Conservation (phyloP, 73 alveolate genomes). For the Tetrahymena thermophila region DNA sequence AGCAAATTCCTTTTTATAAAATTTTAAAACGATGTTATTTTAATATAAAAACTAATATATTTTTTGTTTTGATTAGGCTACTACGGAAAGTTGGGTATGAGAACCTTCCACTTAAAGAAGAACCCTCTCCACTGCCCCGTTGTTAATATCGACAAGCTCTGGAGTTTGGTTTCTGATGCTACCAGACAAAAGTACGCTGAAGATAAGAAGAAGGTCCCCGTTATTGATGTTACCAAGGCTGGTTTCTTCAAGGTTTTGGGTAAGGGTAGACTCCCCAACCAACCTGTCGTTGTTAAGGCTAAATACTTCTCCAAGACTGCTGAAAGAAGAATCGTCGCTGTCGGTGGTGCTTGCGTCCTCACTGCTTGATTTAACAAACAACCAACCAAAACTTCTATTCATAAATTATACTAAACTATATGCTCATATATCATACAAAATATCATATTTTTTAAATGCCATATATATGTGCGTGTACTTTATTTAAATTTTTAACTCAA, state of each 20-base stretch:
- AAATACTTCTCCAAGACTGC: slow-evolving; percentile 90
- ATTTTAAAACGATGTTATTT: too few relatives aligned
- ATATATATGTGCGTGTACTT: neutral
- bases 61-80: slow-evolving; percentile 21
- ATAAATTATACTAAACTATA: neutral
- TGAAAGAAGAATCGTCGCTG: slow-evolving; percentile 96
- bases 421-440: neutral
- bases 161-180: slow-evolving; percentile 93
- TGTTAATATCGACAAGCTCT: slow-evolving; percentile 85
- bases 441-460: neutral
- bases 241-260: slow-evolving; percentile 96
- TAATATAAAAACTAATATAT: too few relatives aligned
- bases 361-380: slow-evolving; percentile 67
- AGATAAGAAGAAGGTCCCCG: slow-evolving; percentile 79
- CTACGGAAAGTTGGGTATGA: slow-evolving; percentile 73
- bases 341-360: slow-evolving; percentile 97
- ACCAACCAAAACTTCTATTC: neutral
- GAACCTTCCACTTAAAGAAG: slow-evolving; percentile 96
- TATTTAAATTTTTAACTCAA: neutral
- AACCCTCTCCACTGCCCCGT: slow-evolving; percentile 82
- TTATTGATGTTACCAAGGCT: slow-evolving; percentile 94
- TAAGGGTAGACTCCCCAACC: slow-evolving; percentile 90
- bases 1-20: neutral
- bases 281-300: slow-evolving; percentile 91
- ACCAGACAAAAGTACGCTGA: slow-evolving; percentile 80